phyloP scores from a whole-genome alignment of 192 early-diverging fungal species.

The Paraglomus brasilianum region DNA sequence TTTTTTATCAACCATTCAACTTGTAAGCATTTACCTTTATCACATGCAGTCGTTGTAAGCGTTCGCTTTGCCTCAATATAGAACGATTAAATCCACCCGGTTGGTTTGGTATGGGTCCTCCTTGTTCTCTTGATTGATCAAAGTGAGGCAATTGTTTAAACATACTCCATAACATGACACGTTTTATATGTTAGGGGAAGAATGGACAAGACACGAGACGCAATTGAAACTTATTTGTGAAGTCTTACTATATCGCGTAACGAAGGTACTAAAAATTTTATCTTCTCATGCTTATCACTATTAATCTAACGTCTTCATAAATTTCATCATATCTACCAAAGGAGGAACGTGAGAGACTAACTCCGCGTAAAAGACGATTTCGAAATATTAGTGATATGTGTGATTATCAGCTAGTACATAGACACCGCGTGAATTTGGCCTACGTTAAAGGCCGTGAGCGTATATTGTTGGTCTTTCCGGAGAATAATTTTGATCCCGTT shows the following conservation, averaged over 20 bases:
- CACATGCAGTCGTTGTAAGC: constrained; percentile 1
- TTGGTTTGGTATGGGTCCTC: background rate
- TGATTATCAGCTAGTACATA: constrained; percentile 1
- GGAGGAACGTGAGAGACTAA: background rate
- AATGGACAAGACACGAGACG: background rate
- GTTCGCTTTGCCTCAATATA: constrained; percentile 20
- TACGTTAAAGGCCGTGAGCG: too few species aligned
- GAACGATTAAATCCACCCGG: background rate
- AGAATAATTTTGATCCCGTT: background rate
- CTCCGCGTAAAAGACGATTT: constrained; percentile 1
- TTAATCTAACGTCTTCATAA: background rate
- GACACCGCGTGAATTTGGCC: too few species aligned
- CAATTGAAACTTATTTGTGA: background rate
- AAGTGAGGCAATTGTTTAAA: background rate
- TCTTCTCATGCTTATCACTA: background rate
- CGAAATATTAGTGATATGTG: background rate
- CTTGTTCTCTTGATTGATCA: background rate
- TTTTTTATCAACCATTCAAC: background rate
- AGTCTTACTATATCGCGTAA: constrained; percentile 8
- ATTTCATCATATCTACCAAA: background rate
- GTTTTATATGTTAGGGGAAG: constrained; percentile 11
- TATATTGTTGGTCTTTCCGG: background rate
- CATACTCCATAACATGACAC: too few species aligned
- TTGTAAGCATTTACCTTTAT: background rate
- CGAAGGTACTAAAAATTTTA: constrained; percentile 1